Percentiles rank a stretch among this genome's conserved stretches.
Conservation (phyloP, 2,329 filamentous ascomycete genomes). For the Apiospora saccharicola region DNA sequence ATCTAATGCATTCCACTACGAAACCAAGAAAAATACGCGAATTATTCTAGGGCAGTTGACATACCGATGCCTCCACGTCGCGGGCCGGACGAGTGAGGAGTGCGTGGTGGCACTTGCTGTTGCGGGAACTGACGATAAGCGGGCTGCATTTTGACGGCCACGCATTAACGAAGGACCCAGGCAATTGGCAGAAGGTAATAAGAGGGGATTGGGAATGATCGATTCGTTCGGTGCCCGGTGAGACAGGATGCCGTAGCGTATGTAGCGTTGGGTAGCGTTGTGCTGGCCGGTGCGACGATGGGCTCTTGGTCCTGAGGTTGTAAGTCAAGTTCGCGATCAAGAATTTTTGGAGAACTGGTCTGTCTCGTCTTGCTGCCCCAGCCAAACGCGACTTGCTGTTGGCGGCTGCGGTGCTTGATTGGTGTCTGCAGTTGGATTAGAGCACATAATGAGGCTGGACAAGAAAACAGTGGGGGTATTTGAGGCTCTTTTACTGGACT, state of each 20-base stretch:
- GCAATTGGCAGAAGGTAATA: slow-evolving; percentile 1
- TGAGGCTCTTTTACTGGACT: slow-evolving; percentile 13
- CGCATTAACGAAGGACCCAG: neutral
- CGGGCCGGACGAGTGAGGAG: slow-evolving; percentile 55
- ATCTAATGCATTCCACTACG: neutral
- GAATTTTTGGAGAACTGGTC: slow-evolving; percentile 20
- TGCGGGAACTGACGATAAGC: slow-evolving; percentile 60
- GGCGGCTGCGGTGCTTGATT: neutral
- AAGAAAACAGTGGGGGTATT: neutral
- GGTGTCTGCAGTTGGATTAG: slow-evolving; percentile 1
- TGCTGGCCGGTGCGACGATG: slow-evolving; percentile 25
- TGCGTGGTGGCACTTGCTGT: slow-evolving; percentile 55
- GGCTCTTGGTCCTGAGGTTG: slow-evolving; percentile 7
- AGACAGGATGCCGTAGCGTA: slow-evolving; percentile 14
- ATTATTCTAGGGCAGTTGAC: slow-evolving; percentile 31
- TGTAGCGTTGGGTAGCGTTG: slow-evolving; percentile 19
- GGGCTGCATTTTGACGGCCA: slow-evolving; percentile 54
- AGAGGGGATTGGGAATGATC: slow-evolving; percentile 12
- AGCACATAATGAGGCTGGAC: neutral
- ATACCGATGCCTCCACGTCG: slow-evolving; percentile 63
- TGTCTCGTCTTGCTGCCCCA: slow-evolving; percentile 1
- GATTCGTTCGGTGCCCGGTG: slow-evolving; percentile 7
- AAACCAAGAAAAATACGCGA: slow-evolving; percentile 15
- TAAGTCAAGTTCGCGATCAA: slow-evolving; percentile 23
- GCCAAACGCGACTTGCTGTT: slow-evolving; percentile 4